Evolutionary conservation across 345 rosid species (phyloP).

Genomic region (Excoecaria cochinchinensis): DNA sequence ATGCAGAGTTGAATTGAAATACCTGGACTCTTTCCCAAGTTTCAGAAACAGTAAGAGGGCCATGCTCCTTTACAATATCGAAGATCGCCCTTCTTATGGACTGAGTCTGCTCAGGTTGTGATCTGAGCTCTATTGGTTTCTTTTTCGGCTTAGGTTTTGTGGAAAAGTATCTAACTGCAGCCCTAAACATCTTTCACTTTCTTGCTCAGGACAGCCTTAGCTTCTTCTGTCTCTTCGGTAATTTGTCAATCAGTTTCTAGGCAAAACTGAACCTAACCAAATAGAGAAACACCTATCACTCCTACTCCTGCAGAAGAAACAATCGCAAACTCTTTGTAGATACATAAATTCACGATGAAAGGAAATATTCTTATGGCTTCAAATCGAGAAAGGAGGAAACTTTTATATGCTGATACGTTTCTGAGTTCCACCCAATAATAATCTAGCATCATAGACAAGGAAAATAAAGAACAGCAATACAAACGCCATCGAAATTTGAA

Average conservation of each 20-base stretch:
- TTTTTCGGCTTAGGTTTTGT: slow-evolving; percentile 73
- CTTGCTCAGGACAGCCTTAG: not conserved
- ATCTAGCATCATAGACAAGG: too few species aligned
- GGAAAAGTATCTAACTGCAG: slow-evolving; percentile 49
- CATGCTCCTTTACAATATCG: slow-evolving; percentile 79
- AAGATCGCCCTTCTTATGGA: slow-evolving; percentile 72
- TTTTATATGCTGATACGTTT: too few species aligned
- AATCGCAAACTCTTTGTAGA: not conserved
- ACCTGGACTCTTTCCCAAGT: slow-evolving; percentile 34
- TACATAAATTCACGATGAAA: not conserved
- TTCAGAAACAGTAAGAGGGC: slow-evolving; percentile 76
- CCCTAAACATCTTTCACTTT: slow-evolving; percentile 31
- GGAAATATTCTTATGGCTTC: too few species aligned
- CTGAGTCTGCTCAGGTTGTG: slow-evolving; percentile 81
- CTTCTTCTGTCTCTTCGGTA: not conserved
- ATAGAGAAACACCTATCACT: not conserved
- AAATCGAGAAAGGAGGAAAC: too few species aligned
- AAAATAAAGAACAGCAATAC: too few species aligned
- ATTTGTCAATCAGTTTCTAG: not conserved
- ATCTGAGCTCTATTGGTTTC: slow-evolving; percentile 80
- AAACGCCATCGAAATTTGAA: too few species aligned
- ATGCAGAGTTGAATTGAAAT: too few species aligned
- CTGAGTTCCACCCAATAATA: too few species aligned
- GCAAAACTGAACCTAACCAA: not conserved
- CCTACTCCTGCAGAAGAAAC: not conserved